Percentiles rank a stretch among this genome's conserved stretches.
Conservation (phyloP, 1,284 basidiomycete species). For the Rhodotorula glutinis region DNA sequence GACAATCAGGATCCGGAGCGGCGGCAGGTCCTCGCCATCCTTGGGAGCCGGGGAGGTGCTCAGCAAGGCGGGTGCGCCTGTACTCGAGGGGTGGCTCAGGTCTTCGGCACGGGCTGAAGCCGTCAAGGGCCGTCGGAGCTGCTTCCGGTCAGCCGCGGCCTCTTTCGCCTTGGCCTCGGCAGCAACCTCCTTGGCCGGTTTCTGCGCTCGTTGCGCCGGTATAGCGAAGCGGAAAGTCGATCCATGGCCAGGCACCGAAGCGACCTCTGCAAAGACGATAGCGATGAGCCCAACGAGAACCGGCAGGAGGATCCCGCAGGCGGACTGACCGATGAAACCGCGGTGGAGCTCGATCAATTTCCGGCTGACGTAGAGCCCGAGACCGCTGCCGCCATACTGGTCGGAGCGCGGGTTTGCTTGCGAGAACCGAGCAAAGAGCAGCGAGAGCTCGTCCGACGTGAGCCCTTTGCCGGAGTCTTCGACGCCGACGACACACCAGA, state of each 20-base stretch:
- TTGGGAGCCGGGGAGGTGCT: too few relatives aligned
- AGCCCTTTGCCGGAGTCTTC: constrained; percentile 38
- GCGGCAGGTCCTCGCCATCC: background rate
- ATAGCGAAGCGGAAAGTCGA: constrained; percentile 32
- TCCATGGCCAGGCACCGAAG: constrained; percentile 11
- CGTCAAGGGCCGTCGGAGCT: constrained; percentile 1
- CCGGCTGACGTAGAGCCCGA: constrained; percentile 34
- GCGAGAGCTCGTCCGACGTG: constrained; percentile 32
- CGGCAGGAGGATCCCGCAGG: too few relatives aligned
- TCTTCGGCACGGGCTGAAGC: background rate
- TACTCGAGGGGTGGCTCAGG: background rate
- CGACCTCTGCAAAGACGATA: constrained; percentile 34
- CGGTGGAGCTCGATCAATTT: constrained; percentile 35
- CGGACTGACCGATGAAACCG: constrained; percentile 33
- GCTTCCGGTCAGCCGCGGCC: constrained; percentile 21
- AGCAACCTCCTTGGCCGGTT: background rate
- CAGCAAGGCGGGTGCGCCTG: background rate
- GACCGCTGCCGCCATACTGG: constrained; percentile 19
- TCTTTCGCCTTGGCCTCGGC: background rate
- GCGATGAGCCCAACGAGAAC: too few relatives aligned
- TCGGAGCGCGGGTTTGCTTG: constrained; percentile 38
- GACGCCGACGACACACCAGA: constrained; percentile 19
- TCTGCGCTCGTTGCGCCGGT: constrained; percentile 4
- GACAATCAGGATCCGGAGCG: constrained; percentile 25
- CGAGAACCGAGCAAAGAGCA: constrained; percentile 34